Evolutionary conservation across 2,329 filamentous ascomycete species (phyloP).

Genomic region (Colletotrichum sp.): DNA sequence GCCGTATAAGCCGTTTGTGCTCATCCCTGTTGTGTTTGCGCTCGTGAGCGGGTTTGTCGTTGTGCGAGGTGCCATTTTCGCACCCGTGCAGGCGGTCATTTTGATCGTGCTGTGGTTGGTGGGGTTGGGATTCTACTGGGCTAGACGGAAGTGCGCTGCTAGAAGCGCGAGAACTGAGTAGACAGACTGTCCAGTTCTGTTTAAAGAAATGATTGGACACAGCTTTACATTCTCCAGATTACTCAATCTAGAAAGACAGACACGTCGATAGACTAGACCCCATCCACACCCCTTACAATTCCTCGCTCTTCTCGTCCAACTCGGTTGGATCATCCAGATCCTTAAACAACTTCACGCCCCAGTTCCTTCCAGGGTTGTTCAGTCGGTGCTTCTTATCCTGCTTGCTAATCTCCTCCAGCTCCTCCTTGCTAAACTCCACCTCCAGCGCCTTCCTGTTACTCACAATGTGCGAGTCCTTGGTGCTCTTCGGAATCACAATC

Average conservation of each 20-base stretch:
- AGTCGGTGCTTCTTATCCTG: conserved; percentile 34
- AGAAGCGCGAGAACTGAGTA: background rate
- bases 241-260: background rate
- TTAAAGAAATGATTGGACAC: background rate
- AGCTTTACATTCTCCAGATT: background rate
- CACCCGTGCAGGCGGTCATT: conserved; percentile 56
- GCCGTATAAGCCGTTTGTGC: conserved; percentile 59
- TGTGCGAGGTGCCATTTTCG: conserved; percentile 62
- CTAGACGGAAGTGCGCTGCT: background rate
- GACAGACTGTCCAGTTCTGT: background rate
- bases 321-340: conserved; percentile 41
- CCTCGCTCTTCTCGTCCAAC: conserved; percentile 8
- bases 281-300: background rate
- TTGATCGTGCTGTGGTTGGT: conserved; percentile 56
- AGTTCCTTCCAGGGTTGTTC: conserved; percentile 40
- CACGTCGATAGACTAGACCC: background rate
- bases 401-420: conserved; percentile 37
- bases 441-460: conserved; percentile 53
- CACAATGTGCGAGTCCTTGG: conserved; percentile 36
- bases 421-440: conserved; percentile 39
- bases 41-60: conserved; percentile 66
- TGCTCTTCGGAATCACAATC: conserved; percentile 41
- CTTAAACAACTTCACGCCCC: conserved; percentile 43
- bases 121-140: conserved; percentile 49
- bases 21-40: conserved; percentile 58